These are phyloP conservation scores for Apiotrichum siamense DNA, from an alignment of 1,284 basidiomycete species.

Conservation along the genomic window DNA sequence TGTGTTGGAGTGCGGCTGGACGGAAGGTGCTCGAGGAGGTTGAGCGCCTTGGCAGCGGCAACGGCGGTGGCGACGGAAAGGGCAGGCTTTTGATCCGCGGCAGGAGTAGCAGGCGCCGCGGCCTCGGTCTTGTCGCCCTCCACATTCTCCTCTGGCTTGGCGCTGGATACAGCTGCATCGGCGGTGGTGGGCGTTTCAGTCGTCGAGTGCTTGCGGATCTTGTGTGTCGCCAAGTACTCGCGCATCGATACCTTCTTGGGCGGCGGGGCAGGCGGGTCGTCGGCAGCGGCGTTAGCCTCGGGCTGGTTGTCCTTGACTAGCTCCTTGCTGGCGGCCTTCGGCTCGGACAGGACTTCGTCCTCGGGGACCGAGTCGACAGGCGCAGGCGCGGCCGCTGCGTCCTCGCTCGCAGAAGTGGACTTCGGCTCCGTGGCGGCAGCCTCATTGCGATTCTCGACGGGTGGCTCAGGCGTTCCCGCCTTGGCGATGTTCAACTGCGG, in stretches of 20 bases:
- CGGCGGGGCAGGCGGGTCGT: constrained; percentile 6
- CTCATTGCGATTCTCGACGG: too few species aligned
- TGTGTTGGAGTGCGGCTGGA: constrained; percentile 2
- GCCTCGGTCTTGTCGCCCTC: not conserved
- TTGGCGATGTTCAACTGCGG: not conserved
- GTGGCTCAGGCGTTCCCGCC: too few species aligned
- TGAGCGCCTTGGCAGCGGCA: constrained; percentile 12
- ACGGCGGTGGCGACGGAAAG: not conserved
- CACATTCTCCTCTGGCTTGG: not conserved
- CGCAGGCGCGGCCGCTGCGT: not conserved
- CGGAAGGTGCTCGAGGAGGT: constrained; percentile 33
- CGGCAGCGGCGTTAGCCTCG: too few species aligned
- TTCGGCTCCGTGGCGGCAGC: not conserved
- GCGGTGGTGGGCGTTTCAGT: not conserved
- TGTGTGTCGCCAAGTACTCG: constrained; percentile 38
- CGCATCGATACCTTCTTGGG: constrained; percentile 38
- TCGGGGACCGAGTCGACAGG: not conserved
- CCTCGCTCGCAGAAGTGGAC: too few species aligned
- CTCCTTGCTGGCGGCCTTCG: not conserved
- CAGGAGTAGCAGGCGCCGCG: not conserved
- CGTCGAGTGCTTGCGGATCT: constrained; percentile 28
- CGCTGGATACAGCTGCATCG: not conserved
- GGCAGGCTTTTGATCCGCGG: not conserved
- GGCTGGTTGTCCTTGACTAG: constrained; percentile 18
- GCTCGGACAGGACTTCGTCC: not conserved